Percentiles rank a stretch among this genome's conserved stretches.
Conservation (phyloP, 495 filamentous ascomycete genomes). For the Podospora anserina region DNA sequence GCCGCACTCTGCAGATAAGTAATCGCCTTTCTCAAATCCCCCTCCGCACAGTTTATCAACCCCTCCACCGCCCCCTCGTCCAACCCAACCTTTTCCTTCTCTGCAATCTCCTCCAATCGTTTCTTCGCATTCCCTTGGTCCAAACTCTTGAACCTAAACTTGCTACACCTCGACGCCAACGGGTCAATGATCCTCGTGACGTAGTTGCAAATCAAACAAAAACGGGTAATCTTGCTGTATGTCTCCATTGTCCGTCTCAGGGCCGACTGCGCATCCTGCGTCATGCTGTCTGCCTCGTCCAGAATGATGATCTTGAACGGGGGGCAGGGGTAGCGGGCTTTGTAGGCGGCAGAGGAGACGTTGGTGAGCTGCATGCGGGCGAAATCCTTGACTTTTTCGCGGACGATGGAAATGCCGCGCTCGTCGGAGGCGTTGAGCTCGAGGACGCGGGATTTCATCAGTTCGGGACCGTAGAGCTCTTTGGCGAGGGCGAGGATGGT, state of each 20-base stretch:
- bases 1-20: slow-evolving; percentile 93
- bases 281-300: slow-evolving; percentile 98
- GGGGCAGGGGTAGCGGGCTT: slow-evolving; percentile 80
- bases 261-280: slow-evolving; percentile 93
- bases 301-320: slow-evolving; percentile 98
- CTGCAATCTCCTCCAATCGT: slow-evolving; percentile 75
- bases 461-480: slow-evolving; percentile 93
- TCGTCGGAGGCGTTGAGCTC: slow-evolving; percentile 99
- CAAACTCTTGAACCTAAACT: slow-evolving; percentile 96
- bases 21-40: slow-evolving; percentile 91
- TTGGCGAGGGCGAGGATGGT: slow-evolving; percentile 94
- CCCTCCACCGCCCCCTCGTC: slow-evolving; percentile 78
- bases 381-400: slow-evolving; percentile 98
- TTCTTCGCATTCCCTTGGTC: slow-evolving; percentile 76
- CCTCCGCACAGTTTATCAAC: slow-evolving; percentile 82
- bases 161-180: slow-evolving; percentile 85
- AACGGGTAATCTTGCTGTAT: slow-evolving; percentile 91
- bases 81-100: slow-evolving; percentile 66
- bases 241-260: slow-evolving; percentile 96
- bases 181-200: slow-evolving; percentile 98
- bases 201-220: slow-evolving; percentile 98
- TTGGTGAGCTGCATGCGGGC: slow-evolving; percentile 90
- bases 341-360: slow-evolving; percentile 64
- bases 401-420: slow-evolving; percentile 92
- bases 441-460: slow-evolving; percentile 90